These are phyloP conservation scores for Vaccinium macrocarpon DNA, from an alignment of 148 eudicot genomes.

Conservation along the genomic window DNA sequence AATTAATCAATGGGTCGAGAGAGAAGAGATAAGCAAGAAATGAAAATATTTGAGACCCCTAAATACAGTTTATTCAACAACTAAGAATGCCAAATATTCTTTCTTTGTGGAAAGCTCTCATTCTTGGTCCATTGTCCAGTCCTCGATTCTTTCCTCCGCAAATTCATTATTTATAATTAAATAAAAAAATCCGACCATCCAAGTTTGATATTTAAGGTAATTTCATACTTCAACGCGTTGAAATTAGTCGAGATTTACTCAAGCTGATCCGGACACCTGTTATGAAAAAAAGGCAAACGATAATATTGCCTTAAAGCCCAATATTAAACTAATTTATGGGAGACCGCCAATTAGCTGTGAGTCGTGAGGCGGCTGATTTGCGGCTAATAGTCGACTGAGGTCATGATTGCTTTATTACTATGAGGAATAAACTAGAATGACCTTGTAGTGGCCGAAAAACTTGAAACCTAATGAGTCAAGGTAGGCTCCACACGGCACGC, in stretches of 20 bases:
- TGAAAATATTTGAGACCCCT: no score
- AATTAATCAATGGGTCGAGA: no score
- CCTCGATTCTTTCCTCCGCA: background rate
- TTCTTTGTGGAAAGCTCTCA: background rate
- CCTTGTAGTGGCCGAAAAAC: background rate
- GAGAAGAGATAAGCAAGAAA: no score
- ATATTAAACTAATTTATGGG: background rate
- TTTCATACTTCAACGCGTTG: no score
- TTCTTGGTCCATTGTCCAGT: background rate
- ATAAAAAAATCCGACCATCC: background rate
- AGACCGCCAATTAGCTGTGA: background rate
- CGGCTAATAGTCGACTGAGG: background rate
- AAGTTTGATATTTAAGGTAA: no score
- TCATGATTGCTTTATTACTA: background rate
- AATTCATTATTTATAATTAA: background rate
- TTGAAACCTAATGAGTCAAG: background rate
- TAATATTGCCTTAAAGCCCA: background rate
- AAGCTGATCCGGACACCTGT: no score
- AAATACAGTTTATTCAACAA: background rate
- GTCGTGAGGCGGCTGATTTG: background rate
- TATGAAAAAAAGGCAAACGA: no score
- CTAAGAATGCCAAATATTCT: background rate
- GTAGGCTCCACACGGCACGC: background rate
- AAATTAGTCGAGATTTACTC: no score
- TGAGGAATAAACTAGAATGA: background rate